Base-by-base conservation (phyloP, 805 yeast species). In the Hanseniaspora taiwanica region DNA sequence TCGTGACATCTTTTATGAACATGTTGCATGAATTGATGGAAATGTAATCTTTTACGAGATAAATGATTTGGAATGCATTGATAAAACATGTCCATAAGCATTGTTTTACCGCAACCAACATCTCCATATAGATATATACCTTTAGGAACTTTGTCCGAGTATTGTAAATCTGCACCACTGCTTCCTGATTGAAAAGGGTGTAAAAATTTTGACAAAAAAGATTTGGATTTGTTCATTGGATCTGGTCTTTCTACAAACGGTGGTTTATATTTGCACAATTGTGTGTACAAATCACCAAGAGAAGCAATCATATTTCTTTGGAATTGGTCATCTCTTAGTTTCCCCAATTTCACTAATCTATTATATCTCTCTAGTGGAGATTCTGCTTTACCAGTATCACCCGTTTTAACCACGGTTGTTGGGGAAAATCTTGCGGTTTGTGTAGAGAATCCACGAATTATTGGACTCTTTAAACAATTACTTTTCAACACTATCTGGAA, bases 21-120 rank as follows among this genome's bases (percentile, higher is more conserved):
- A 49, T 76, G 73, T 56, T 91, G 97, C 96, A 91, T 91, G 59
- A 91, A 91, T 50, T 86, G 94, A 60, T 91, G 98, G 67, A 91
- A 91, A 59, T 91, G 98, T 36, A 89, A 67, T 47, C 98, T 69
- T 50, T 68, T 71, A 53, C 86, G 85, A 10, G 89, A 71, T 43
- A 91, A 64, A 54, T 81, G 83, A 0, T 60, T 39, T 0, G 97
- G 96, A 14, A 89, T 71, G 0, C 95, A 84, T 17, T 74, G 66
- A 60, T 87, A 91, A 53, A 91, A 91, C 48, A 91, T 66, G 59
- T 91, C 97, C 97, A 91, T 89, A 44, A 91, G 66, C 96, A 91
- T 89, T 6, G 98, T 91, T 56, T 91, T 89, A 3, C 98, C 98
- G 60, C 97, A 87, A 2, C 98, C 98, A 34, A 91, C 98, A 58